These are phyloP conservation scores for Phytophthora pini DNA, from an alignment of 352 stramenopile genomes.

Conservation along the genomic window DNA sequence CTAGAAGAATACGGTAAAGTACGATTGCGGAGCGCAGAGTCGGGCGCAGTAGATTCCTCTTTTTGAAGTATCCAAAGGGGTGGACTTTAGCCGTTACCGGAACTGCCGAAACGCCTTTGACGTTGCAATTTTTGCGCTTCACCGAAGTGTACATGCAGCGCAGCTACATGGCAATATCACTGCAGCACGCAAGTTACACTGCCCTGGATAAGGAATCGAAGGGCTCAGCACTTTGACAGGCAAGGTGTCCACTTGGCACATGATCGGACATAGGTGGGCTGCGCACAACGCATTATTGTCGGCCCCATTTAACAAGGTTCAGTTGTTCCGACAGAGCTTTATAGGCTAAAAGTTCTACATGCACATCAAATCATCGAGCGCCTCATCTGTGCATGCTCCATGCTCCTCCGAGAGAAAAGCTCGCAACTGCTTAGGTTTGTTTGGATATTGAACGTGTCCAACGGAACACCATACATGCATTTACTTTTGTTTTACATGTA, in stretches of 20 bases:
- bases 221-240: constrained; percentile 1
- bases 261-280: constrained; percentile 14
- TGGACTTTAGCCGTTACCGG: constrained; percentile 15
- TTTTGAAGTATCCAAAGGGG: neutral
- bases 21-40: neutral
- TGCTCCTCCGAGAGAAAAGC: constrained; percentile 20
- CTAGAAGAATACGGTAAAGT: neutral
- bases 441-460: too few species aligned
- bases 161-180: neutral
- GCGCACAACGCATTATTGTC: constrained; percentile 10
- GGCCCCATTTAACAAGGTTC: neutral
- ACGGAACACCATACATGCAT: too few species aligned
- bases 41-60: constrained; percentile 6
- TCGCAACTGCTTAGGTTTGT: constrained; percentile 20
- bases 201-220: too few species aligned
- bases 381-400: constrained; percentile 27
- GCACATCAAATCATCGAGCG: constrained; percentile 18
- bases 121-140: constrained; percentile 29
- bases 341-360: constrained; percentile 1
- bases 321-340: constrained; percentile 30
- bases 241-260: neutral
- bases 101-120: constrained; percentile 10
- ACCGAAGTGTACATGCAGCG: neutral
- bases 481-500: neutral
- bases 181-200: neutral